Evolutionary conservation across 805 yeast genomes (phyloP).

Genomic region (Lachancea dasiensis): DNA sequence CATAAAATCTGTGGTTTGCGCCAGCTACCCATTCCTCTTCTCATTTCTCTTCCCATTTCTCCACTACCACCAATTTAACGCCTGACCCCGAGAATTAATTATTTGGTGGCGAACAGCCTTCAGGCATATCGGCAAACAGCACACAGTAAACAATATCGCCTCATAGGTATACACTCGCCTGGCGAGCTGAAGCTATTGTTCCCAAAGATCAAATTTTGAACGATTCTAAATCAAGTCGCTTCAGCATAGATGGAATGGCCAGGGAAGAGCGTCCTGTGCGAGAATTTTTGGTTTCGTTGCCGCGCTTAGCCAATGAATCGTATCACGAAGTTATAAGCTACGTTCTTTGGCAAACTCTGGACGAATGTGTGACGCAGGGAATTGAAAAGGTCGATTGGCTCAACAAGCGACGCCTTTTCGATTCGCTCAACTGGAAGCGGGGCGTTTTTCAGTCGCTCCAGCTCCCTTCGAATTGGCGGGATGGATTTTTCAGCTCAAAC

Average conservation of each 20-base stretch:
- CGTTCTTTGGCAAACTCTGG: slow-evolving; percentile 25
- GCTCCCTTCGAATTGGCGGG: slow-evolving; percentile 11
- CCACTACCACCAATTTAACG: background rate
- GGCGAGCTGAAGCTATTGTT: background rate
- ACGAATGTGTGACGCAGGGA: slow-evolving; percentile 13
- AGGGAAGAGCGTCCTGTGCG: slow-evolving; percentile 15
- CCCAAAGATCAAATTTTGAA: background rate
- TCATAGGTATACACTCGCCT: no score
- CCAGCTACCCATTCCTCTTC: background rate
- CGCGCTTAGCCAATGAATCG: slow-evolving; percentile 20
- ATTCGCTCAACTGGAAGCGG: slow-evolving; percentile 18
- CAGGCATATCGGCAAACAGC: no score
- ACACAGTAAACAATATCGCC: no score
- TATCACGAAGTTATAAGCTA: slow-evolving; percentile 25
- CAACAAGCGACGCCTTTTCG: slow-evolving; percentile 15
- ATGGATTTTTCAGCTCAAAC: slow-evolving; percentile 6
- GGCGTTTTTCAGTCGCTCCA: slow-evolving; percentile 15
- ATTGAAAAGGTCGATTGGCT: slow-evolving; percentile 21
- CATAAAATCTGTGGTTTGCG: background rate
- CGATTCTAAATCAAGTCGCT: background rate
- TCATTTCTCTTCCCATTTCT: background rate
- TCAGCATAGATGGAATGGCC: slow-evolving; percentile 6
- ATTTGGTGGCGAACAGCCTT: slow-evolving; percentile 6
- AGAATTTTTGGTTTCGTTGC: slow-evolving; percentile 26
- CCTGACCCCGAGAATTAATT: background rate